Evolutionary conservation across 331 rosid genomes (phyloP), one percentile per base, ranked within the genome.

Genomic region (Quercus tomentella): DNA sequence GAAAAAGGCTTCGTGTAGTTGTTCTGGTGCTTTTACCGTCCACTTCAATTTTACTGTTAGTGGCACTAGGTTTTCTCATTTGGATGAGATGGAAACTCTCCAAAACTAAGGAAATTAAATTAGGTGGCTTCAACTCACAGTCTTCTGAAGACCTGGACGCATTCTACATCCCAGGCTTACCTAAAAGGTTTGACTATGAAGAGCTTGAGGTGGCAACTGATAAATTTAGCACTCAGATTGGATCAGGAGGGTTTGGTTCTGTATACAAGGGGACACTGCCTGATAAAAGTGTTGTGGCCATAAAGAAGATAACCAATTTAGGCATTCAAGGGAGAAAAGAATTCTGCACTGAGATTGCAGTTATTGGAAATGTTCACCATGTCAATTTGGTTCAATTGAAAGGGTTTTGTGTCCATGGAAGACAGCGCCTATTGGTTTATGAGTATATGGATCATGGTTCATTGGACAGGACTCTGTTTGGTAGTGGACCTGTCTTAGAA

Each of bases 371-470:
- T 51, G 84, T 91, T 83, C 95, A 89, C 84, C 98, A 94, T 69
- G 85, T 89, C 18, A 92, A 92, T 79, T 80, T 94, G 89, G 97
- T 94, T 56, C 92, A 87, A 83, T 71, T 92, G 75, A 92, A 78
- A 84, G 97, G 97, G 14, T 94, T 92, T 51, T 94, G 98, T 26
- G 96, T 89, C 41, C 90, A 91, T 73, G 92, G 94, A 73, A 86
- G 96, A 72, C 91, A 88, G 33, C 91, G 97, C 14, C 76, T 94
- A 73, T 77, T 92, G 85, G 93, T 92, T 31, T 94, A 92, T 56
- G 97, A 92, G 86, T 94, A 91, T 79, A 94, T 94, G 98, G 91
- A 91, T 43, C 97, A 90, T 21, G 90, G 98, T 35, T 94, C 98
- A 35, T 82, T 94, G 55, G 98, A 92, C 77, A 85, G 91, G 3